Conservation (phyloP, 257 asterid genomes). For the Lavandula angustifolia region DNA sequence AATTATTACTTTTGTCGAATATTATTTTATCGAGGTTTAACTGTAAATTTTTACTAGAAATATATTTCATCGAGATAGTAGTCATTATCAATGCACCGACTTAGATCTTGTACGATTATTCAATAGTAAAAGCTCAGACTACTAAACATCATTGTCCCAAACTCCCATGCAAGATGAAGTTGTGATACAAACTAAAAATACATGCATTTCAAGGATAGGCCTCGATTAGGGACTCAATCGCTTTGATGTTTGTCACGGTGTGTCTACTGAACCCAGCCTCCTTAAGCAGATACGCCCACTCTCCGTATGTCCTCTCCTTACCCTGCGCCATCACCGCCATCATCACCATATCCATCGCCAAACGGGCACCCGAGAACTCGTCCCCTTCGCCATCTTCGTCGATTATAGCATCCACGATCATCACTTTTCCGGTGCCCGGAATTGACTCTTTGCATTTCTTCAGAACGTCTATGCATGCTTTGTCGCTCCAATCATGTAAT, state of each 20-base stretch:
- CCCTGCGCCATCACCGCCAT: constrained; percentile 9
- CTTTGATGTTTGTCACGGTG: neutral
- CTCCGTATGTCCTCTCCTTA: too few species aligned
- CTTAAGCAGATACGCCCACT: neutral
- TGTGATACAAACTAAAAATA: too few species aligned
- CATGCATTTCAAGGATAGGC: constrained; percentile 6
- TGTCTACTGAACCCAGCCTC: constrained; percentile 7
- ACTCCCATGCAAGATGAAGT: too few species aligned
- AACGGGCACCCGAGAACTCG: neutral
- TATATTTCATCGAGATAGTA: too few species aligned
- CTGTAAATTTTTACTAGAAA: too few species aligned
- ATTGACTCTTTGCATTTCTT: neutral
- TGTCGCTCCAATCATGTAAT: neutral
- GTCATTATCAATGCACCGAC: too few species aligned
- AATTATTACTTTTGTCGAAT: too few species aligned
- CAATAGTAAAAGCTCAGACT: too few species aligned
- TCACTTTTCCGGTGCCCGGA: neutral
- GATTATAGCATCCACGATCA: neutral
- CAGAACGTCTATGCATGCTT: neutral
- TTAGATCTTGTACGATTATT: too few species aligned
- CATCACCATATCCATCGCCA: constrained; percentile 9
- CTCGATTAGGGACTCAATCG: neutral
- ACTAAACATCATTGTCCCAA: too few species aligned
- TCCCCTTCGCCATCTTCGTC: neutral
- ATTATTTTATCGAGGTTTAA: too few species aligned